Conservation (phyloP, 2,329 filamentous ascomycete species). For the Verticillium klebahnii region DNA sequence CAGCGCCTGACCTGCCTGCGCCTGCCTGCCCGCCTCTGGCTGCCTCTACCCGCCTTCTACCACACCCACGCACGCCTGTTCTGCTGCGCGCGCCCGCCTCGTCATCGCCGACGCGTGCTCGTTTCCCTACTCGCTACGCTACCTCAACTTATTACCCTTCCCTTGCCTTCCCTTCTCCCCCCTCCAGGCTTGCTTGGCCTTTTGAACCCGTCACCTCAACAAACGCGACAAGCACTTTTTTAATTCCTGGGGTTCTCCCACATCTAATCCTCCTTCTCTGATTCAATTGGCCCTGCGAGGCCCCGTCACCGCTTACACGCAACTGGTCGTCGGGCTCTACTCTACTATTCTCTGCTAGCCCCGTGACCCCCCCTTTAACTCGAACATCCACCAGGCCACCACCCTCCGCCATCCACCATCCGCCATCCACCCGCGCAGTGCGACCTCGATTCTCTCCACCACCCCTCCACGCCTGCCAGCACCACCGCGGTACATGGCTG, state of each 20-base stretch:
- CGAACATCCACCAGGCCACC: not conserved
- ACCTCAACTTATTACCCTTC: not conserved
- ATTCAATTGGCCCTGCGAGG: not conserved
- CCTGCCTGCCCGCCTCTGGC: too few relatives aligned
- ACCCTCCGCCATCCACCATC: too few relatives aligned
- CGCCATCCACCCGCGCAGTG: too few relatives aligned
- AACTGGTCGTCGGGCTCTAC: not conserved
- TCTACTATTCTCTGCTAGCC: not conserved
- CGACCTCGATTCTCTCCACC: too few relatives aligned
- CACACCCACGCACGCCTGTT: not conserved
- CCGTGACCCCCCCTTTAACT: not conserved
- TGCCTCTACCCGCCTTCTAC: not conserved
- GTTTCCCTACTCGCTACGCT: not conserved
- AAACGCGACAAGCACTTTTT: not conserved
- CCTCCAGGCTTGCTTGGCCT: not conserved
- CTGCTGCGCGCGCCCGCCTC: not conserved
- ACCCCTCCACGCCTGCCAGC: not conserved
- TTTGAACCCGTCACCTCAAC: not conserved
- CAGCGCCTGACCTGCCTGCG: not conserved
- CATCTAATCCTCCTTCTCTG: not conserved
- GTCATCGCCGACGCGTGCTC: not conserved
- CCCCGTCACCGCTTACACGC: too few relatives aligned
- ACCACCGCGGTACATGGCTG: slow-evolving; percentile 20
- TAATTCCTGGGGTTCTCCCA: not conserved
- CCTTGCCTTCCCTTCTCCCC: not conserved